Base-by-base conservation (phyloP, 768 basidiomycete species). In the Kondoa subrosea region DNA sequence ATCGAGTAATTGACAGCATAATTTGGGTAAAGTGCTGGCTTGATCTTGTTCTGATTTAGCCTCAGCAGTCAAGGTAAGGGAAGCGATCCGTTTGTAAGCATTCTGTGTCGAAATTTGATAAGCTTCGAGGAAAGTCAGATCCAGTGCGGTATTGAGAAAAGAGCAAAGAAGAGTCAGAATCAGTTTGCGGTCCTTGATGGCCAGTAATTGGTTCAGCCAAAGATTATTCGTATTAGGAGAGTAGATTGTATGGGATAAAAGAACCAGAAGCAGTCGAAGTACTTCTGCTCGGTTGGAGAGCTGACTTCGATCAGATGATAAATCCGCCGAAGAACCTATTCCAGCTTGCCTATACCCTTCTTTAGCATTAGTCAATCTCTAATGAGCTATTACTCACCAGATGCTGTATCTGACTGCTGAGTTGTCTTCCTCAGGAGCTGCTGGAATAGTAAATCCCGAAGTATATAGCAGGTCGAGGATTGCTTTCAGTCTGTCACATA, bases 91-190 rank as follows among this genome's bases (percentile, higher is more conserved):
- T 58, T 26, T 17, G 61, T 26, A 25, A 69, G 59, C 67, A 57
- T 69, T 34, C 68, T 58, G 56, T 58, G 61, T 4, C 25, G 50
- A 69, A 62, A 67, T 15, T 67, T 67, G 27, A 69, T 58, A 17
- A 64, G 59, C 25, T 58, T 50, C 40, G 21, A 50, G 8, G 21
- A 34, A 57, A 21, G 29, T 61, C 57, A n/a, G 59, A 59, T 74
- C 71, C n/a, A 78, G 75, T 0, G 85, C 84, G 12, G 89, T 93
- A 75, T 99, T 99, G 68, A 99, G 80, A 58, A 95, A 79, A 2
- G 92, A 96, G 77, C 93, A 99, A 4, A 99, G 79, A 30, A 96
- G 79, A 2, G 92, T 91, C 66, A 99, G 81, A n/a, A 92, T 85
- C 72, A 91, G 72, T 16, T 79, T 76, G 14, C 77, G 74, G 17